Evolutionary conservation across 2,329 filamentous ascomycete genomes (phyloP), one percentile per base, ranked within the genome.

Genomic region (Ophiostoma australiae): DNA sequence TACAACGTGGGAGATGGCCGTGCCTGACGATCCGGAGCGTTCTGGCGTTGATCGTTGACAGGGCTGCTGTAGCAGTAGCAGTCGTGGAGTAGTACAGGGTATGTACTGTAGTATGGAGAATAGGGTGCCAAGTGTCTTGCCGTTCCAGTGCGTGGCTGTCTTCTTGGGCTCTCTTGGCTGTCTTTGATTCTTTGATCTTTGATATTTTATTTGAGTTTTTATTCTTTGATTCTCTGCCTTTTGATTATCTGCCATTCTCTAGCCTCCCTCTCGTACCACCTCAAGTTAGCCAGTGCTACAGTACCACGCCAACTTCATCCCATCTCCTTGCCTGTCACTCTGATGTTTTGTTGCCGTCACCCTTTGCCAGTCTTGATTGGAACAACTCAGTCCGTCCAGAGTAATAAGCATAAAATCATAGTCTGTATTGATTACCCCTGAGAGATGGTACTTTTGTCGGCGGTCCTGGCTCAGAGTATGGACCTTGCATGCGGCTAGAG

Each of bases 381-480:
- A 20, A 48, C 6, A 48, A 48, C 17, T n/a, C 17, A 48, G 20
- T 48, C 44, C 44, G 8, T 48, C 44, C 23, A 58, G 48, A 7
- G 6, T 5, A 39, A 15, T 39, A 39, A 15, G 52, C 52, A 23
- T 8, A 58, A 55, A 55, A 27, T 58, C 7, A 27, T 5, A 27
- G 52, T 23, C 13, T 41, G 52, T 31, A 31, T 4, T 11, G 7
- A 27, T 27, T 58, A 27, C 52, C 52, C 52, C 52, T 58, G 52
- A 58, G 52, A 58, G 52, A n/a, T n/a, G n/a, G 52, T 58, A 58
- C 52, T 58, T 58, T 58, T 58, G 52, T 27, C 52, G n/a, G 52
- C 52, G 52, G 15, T 58, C 52, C 52, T 58, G 52, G 27, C 52
- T 58, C 11, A 1, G 48, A 55, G n/a, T 58, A 58, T 58, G 52